Conservation (phyloP, 192 early-diverging fungal genomes). For the Coemansia javaensis region DNA sequence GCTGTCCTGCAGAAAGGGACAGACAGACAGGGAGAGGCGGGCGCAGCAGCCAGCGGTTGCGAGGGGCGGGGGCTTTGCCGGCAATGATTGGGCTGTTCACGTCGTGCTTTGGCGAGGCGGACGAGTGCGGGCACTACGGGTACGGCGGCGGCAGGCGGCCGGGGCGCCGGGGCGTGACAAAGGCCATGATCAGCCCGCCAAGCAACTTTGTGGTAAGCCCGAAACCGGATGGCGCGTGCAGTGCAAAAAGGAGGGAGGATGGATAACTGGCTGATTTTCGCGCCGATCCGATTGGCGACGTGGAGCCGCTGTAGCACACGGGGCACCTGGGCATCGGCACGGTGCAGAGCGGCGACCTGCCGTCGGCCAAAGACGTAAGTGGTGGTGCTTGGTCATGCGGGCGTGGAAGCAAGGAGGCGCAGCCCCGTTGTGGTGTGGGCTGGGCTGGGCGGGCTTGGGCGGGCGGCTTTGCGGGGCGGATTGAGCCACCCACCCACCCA, state of each 20-base stretch:
- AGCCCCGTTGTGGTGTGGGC: background rate
- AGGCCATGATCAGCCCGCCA: slow-evolving; percentile 48
- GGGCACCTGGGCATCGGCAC: slow-evolving; percentile 47
- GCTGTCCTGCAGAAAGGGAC: too few relatives aligned
- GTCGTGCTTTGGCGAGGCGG: slow-evolving; percentile 45
- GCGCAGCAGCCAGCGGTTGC: too few relatives aligned
- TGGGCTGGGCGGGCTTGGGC: background rate
- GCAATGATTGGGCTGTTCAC: slow-evolving; percentile 47
- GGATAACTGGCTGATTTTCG: background rate
- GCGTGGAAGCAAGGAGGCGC: background rate
- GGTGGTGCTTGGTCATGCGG: background rate
- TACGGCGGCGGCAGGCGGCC: slow-evolving; percentile 4
- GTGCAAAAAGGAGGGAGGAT: too few relatives aligned
- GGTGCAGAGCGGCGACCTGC: slow-evolving; percentile 21
- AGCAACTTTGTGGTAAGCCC: slow-evolving; percentile 51
- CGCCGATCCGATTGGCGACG: too few relatives aligned
- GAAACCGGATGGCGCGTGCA: too few relatives aligned
- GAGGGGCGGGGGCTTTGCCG: too few relatives aligned
- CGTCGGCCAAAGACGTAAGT: slow-evolving; percentile 42
- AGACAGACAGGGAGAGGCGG: background rate
- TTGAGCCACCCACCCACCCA: too few relatives aligned
- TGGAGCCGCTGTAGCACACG: slow-evolving; percentile 51
- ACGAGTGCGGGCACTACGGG: slow-evolving; percentile 4
- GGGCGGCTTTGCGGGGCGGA: too few relatives aligned
- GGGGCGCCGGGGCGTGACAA: slow-evolving; percentile 31